Percentiles rank a stretch among this genome's conserved stretches.
phyloP scores from a whole-genome alignment of 2,329 filamentous ascomycete genomes.

The Stagonosporopsis cucurbitacearum region DNA sequence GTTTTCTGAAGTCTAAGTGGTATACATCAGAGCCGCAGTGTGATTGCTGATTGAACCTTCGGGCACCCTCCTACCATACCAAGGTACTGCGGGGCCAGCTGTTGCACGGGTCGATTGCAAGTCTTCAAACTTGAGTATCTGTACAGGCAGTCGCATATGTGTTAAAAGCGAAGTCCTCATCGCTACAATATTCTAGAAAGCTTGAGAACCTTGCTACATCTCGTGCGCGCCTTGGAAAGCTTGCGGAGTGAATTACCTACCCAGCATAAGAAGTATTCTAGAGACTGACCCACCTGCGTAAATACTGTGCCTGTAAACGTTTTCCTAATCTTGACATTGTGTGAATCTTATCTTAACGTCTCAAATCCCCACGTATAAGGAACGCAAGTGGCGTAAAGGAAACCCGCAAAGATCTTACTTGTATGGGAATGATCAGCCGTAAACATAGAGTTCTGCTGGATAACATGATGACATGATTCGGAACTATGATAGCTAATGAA shows the following conservation, averaged over 20 bases:
- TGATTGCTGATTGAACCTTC: neutral
- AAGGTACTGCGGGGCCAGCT: neutral
- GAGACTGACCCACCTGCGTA: neutral
- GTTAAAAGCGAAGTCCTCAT: neutral
- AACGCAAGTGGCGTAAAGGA: too few relatives aligned
- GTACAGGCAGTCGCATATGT: neutral
- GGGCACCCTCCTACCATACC: neutral
- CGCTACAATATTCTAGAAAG: neutral
- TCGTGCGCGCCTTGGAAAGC: conserved; percentile 1
- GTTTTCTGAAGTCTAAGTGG: too few relatives aligned
- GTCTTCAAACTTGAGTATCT: neutral
- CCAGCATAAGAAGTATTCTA: neutral
- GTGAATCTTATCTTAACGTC: too few relatives aligned
- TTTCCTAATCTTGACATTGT: too few relatives aligned
- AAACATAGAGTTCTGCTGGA: conserved; percentile 7
- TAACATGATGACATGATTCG: neutral
- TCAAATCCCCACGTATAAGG: too few relatives aligned
- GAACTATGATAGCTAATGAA: neutral
- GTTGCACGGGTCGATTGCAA: neutral
- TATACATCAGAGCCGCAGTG: neutral
- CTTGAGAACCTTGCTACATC: conserved; percentile 6
- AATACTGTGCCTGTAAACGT: too few relatives aligned
- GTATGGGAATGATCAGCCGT: neutral
- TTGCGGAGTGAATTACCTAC: conserved; percentile 2
- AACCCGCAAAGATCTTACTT: neutral